Evolutionary conservation across 306 rosid species (phyloP).

Genomic region (Medicago ruthenica): DNA sequence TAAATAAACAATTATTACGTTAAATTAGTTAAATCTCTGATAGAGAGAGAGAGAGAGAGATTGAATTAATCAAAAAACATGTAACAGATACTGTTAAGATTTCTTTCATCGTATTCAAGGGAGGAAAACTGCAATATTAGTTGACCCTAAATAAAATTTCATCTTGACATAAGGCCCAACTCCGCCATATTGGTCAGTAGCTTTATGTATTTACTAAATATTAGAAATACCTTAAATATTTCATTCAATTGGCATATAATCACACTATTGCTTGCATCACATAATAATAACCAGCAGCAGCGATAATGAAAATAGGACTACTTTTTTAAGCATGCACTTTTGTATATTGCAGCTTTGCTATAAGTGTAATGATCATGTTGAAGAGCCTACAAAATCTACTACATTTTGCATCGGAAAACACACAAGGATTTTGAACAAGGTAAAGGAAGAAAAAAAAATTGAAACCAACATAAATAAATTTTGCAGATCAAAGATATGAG

Average conservation of each 20-base stretch:
- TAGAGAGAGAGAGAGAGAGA: too few species aligned
- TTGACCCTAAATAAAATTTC: not conserved
- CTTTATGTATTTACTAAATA: not conserved
- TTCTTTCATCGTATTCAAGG: not conserved
- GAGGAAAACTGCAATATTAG: not conserved
- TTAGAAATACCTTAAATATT: not conserved
- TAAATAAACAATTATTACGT: conserved; percentile 7
- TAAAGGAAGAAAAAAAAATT: not conserved
- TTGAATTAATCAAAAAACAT: not conserved
- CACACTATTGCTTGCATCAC: not conserved
- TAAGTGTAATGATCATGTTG: conserved; percentile 57
- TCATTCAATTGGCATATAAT: conserved; percentile 56
- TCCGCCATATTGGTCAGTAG: too few species aligned
- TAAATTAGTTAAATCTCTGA: not conserved
- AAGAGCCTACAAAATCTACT: conserved; percentile 28
- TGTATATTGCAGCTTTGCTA: conserved; percentile 11
- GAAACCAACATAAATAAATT: not conserved
- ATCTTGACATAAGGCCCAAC: not conserved
- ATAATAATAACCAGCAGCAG: too few species aligned
- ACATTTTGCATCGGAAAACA: conserved; percentile 21
- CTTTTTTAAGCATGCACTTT: conserved; percentile 20
- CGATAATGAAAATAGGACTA: too few species aligned
- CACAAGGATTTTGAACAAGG: conserved; percentile 12
- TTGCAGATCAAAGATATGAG: conserved; percentile 40
- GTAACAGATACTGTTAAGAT: not conserved